Base-by-base conservation (phyloP, 371 early-diverging fungal genomes). In the Dinochytrium kinnereticum region DNA sequence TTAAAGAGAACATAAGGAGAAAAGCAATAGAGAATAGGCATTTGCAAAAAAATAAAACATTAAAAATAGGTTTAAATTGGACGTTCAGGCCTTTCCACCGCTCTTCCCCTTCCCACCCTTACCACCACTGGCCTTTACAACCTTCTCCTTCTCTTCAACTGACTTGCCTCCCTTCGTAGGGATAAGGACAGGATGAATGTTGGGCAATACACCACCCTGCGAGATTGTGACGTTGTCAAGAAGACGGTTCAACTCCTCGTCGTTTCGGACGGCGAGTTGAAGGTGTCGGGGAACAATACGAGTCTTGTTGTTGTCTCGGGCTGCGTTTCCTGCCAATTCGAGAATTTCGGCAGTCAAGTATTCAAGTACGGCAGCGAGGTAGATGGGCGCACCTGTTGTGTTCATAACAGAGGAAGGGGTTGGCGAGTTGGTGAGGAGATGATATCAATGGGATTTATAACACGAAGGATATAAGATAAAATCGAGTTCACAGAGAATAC, bases 191-290 rank as follows among this genome's bases (percentile, higher is more conserved):
- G 70, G 39, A 76, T 86, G 85, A 76, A 87, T 87, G 81, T 86
- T 86, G 74, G 80, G 81, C 64, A 81, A 69, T 2, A 84, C 87
- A 81, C 85, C 83, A 70, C 82, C 83, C 78, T 81, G 82, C 31
- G 86, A 81, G 70, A 83, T 82, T 76, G 91, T 91, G 69, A 93
- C 94, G 81, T 91, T 91, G 74, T 93, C 94, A 68, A 96, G 91
- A 69, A 96, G 86, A 87, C 95, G 94, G 91, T 94, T 95, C 85
- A 96, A 88, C 86, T 96, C 97, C 86, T 95, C 96, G 86, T 96
- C 96, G 89, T 95, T 95, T 78, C 96, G 91, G 88, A 96, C 94
- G 88, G 96, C 96, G 73, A 94, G 89, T 81, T 94, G 95, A 76
- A 94, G 81, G 85, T 94, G 95, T 74, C 95, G 91, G 76, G 94